Evolutionary conservation across 139 green algal species (phyloP), one percentile per base, ranked within the genome.

Genomic region (Desmodesmus armatus): DNA sequence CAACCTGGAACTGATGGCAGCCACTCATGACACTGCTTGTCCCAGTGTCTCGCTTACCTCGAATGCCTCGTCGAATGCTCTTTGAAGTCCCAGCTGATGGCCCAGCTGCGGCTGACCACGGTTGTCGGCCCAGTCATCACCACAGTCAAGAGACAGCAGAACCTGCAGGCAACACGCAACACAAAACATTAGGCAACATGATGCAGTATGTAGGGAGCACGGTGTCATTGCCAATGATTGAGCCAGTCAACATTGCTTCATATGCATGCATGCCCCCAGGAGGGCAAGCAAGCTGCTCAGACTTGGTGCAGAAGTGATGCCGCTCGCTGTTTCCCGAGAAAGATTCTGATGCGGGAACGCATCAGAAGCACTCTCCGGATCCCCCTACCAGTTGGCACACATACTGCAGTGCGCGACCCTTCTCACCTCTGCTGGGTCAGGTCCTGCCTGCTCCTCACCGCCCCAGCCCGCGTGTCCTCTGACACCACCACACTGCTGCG

Each of bases 101-200:
- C 94, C 86, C 90, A 93, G 13, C 91, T 94, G 55, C 67, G 49
- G 2, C 82, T 81, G 33, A 98, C 89, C 80, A 97, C 95, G 93
- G 82, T 98, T 94, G 80, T 97, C 92, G 37, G 78, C 27, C 90
- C 94, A 98, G 88, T 97, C 94, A 69, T 93, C 83, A 9, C 67
- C 39, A 35, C 90, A 86, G 9, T 83, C 69, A 7, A 55, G 79
- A 66, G 87, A 91, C 78, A 89, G 73, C 37, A 91, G 40, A 72
- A 89, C 78, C 74, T 91, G 84, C 85, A 73, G 7, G 29, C 6
- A 31, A 63, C n/a, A n/a, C n/a, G n/a, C n/a, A n/a, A n/a, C n/a
- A n/a, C n/a, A n/a, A 63, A 15, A 47, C 72, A 44, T 76, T 13
- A 21, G 62, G 60, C 6, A 2, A 78, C 75, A 33, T 88, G 51